Conservation (phyloP, 1,284 basidiomycete species). For the Phlebopus sp. region DNA sequence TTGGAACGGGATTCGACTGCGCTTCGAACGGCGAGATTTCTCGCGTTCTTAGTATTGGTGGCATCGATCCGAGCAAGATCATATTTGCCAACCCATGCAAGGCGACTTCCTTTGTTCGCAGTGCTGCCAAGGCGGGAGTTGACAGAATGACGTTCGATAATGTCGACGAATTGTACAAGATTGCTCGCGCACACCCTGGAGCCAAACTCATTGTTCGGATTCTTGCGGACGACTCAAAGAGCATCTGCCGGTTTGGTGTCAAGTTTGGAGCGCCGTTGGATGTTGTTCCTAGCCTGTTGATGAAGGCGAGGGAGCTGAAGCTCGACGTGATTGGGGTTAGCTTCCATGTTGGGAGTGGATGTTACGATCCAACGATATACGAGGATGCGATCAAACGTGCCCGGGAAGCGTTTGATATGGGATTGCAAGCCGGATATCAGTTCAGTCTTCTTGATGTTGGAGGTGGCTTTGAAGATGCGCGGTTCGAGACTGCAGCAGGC, state of each 20-base stretch:
- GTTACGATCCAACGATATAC: slow-evolving; percentile 90
- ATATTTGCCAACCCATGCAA: slow-evolving; percentile 99
- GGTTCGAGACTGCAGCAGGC: slow-evolving; percentile 80
- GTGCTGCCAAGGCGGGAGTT: slow-evolving; percentile 77
- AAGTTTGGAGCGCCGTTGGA: slow-evolving; percentile 95
- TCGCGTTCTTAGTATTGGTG: slow-evolving; percentile 74
- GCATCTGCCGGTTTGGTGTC: slow-evolving; percentile 88
- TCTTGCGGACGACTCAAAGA: slow-evolving; percentile 95
- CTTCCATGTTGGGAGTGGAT: slow-evolving; percentile 98
- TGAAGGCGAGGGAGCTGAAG: slow-evolving; percentile 75
- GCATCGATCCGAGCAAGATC: slow-evolving; percentile 74
- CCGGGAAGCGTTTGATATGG: slow-evolving; percentile 87
- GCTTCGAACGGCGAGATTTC: slow-evolving; percentile 96
- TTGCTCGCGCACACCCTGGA: slow-evolving; percentile 76
- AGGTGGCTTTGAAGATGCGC: slow-evolving; percentile 91
- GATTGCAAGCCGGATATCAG: slow-evolving; percentile 73
- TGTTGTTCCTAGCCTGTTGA: slow-evolving; percentile 78
- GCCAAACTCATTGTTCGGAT: slow-evolving; percentile 94
- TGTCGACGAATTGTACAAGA: slow-evolving; percentile 95
- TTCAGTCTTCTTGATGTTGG: slow-evolving; percentile 91
- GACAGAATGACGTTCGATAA: slow-evolving; percentile 99
- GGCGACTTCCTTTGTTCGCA: slow-evolving; percentile 89
- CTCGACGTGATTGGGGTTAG: slow-evolving; percentile 93
- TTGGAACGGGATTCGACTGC: slow-evolving; percentile 96
- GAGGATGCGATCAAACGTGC: slow-evolving; percentile 88